Conservation (phyloP, 345 rosid species). For the Salix exigua region DNA sequence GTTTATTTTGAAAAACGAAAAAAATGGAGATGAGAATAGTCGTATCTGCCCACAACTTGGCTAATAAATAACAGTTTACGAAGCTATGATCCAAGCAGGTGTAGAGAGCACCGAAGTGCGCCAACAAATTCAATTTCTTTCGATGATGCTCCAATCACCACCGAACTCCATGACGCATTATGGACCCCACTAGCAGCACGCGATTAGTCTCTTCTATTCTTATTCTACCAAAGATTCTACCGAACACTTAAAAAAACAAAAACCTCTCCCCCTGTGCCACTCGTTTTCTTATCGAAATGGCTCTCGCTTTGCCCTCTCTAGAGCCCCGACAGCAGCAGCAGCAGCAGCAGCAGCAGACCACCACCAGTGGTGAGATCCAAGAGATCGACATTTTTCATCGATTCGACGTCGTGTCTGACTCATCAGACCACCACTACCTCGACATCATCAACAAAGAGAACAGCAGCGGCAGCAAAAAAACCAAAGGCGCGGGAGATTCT, state of each 20-base stretch:
- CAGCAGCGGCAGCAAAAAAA: neutral
- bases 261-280: no score
- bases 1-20: no score
- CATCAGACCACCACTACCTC: constrained; percentile 35
- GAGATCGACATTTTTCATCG: constrained; percentile 20
- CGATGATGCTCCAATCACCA: neutral
- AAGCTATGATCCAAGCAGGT: no score
- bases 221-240: neutral
- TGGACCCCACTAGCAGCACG: neutral
- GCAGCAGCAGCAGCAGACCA: neutral
- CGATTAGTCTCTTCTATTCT: neutral
- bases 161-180: neutral
- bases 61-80: no score
- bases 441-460: neutral
- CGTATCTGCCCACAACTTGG: no score
- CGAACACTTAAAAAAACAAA: neutral
- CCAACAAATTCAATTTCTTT: neutral
- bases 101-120: neutral
- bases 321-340: neutral
- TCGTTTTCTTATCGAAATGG: constrained; percentile 4
- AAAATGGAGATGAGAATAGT: no score
- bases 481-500: neutral
- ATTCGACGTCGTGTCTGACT: constrained; percentile 42
- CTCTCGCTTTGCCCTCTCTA: constrained; percentile 9
- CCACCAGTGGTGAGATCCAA: constrained; percentile 11